These are phyloP conservation scores for Persicaria tinctoria DNA, from an alignment of 148 eudicot genomes.

Conservation along the genomic window DNA sequence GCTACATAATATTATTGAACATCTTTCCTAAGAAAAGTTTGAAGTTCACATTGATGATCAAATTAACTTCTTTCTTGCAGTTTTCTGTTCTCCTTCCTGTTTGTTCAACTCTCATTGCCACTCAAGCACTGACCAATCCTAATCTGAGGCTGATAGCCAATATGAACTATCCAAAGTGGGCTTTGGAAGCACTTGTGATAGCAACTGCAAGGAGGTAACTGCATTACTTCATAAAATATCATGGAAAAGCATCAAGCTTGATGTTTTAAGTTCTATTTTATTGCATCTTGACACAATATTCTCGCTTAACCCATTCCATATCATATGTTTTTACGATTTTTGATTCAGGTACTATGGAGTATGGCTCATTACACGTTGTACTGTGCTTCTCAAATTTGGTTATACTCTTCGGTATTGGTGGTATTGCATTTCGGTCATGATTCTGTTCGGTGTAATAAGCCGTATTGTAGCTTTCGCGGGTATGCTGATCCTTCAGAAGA, in stretches of 20 bases:
- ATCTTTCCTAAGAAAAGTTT: neutral
- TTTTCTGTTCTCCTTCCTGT: slow-evolving; percentile 75
- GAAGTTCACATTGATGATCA: slow-evolving; percentile 2
- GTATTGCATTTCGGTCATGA: slow-evolving; percentile 27
- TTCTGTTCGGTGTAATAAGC: slow-evolving; percentile 33
- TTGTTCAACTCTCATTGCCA: slow-evolving; percentile 58
- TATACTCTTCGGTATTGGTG: slow-evolving; percentile 40
- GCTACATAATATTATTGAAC: neutral
- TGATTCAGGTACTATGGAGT: slow-evolving; percentile 54
- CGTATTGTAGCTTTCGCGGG: slow-evolving; percentile 49
- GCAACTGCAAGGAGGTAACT: slow-evolving; percentile 60
- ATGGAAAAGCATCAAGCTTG: no score
- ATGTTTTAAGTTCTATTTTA: neutral
- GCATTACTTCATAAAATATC: no score
- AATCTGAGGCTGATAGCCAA: slow-evolving; percentile 39
- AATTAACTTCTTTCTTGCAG: slow-evolving; percentile 30
- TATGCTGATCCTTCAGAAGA: slow-evolving; percentile 38
- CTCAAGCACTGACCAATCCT: slow-evolving; percentile 34
- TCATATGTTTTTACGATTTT: neutral
- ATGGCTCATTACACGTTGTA: slow-evolving; percentile 65
- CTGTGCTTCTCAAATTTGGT: slow-evolving; percentile 30
- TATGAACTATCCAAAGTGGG: slow-evolving; percentile 87
- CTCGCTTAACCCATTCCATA: neutral
- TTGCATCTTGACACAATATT: neutral
- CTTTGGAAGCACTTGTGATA: slow-evolving; percentile 86